Evolutionary conservation across 2,329 filamentous ascomycete genomes (phyloP), one percentile per base, ranked within the genome.

Genomic region (Fusarium graminum): DNA sequence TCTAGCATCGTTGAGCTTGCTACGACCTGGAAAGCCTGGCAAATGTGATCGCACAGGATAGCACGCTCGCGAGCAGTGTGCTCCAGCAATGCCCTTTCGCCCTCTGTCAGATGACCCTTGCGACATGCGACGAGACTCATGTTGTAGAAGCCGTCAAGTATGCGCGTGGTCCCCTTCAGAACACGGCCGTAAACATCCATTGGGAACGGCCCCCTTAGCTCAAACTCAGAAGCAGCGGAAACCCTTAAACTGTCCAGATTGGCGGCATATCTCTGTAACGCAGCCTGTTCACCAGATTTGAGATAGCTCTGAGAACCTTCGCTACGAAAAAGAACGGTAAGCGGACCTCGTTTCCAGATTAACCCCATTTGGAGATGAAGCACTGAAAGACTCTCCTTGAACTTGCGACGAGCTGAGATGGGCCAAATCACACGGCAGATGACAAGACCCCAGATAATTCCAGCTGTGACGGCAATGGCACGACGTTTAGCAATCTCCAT

Each of bases 111-210:
- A 30, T 87, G 86, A 2, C 90, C 82, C 54, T 94, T 92, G 72
- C 94, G 94, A 73, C 91, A 86, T 25, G 97, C 94, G 56, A 97
- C 89, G 5, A 97, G 88, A 63, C 94, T 96, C 92, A 99, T 97
- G 47, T 93, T 92, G 73, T 98, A 94, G 76, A 98, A 97, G 16
- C 92, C 90, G 77, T 97, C 93, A 2, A 98, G 87, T 77, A 97
- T 92, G 19, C 90, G 88, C 60, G 90, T 89, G 0, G 94, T 97
- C 8, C 90, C 90, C 26, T 87, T 86, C 72, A 98, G 83, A 49
- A 98, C 91, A 19, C 88, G 86, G 2, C 86, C 87, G 73, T 92
- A 93, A 7, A 88, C 85, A 26, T 86, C 87, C 68, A 89, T 85
- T 0, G 93, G 92, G 67, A 99, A 98, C 0, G 94, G 92, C 0